Evolutionary conservation across 441 rosid genomes (phyloP), one percentile per base, ranked within the genome.

Genomic region (Breynia disticha): DNA sequence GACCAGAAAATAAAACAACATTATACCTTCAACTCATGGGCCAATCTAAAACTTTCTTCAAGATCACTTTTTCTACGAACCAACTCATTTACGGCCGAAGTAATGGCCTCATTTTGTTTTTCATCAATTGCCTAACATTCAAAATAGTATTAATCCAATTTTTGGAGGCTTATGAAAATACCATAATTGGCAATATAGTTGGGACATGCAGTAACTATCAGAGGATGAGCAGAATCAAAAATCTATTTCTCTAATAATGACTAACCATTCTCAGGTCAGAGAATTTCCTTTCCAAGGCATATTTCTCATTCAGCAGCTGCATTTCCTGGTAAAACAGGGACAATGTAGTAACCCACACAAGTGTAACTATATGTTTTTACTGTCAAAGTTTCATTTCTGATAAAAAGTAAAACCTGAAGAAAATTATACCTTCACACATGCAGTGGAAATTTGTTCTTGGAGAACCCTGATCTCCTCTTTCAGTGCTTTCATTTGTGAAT

Each of bases 261-360:
- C 85, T 53, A 64, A 93, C 99, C 96, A 86, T 77, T 69, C 96
- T 74, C 56, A 93, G 78, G 67, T 93, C 95, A n/a, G 99, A 78
- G 58, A 85, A 72, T 72, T 81, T 86, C 82, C 89, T 81, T 76
- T 93, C 99, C 65, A 84, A 61, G 3, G 76, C 72, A 71, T 71
- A 84, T 67, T 84, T 86, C 62, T 93, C 99, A 66, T 75, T 83
- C 64, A 83, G 71, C 65, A 82, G 64, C 72, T 86, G 94, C 80
- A 93, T 65, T 67, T 93, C 96, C 99, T 93, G 86, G 66, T 44
- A 62, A 16, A 67, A 74, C 32, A 63, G 46, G 56, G 50, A 62
- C 16, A 53, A 67, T 62, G 3, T 44, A 35, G 32, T 35, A 58
- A 69, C 7, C 32, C 32, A 55, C 19, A 37, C 39, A 56, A 48